phyloP scores from a whole-genome alignment of 1,139 yeast species.

The Candida mesenterica region DNA sequence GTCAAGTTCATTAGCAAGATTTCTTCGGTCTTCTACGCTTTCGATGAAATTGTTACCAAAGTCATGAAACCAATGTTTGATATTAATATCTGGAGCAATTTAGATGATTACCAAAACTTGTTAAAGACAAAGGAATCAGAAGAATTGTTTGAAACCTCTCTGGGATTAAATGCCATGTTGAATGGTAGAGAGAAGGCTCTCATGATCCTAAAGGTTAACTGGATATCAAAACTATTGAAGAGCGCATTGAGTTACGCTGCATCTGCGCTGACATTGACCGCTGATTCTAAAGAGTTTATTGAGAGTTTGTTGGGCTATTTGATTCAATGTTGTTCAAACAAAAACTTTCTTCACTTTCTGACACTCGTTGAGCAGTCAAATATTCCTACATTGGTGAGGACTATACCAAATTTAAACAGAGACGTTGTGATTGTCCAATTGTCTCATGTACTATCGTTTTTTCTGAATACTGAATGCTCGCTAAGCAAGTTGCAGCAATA shows the following conservation, averaged over 20 bases:
- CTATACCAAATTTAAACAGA: not conserved
- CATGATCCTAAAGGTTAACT: conserved; percentile 2
- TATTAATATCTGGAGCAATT: conserved; percentile 32
- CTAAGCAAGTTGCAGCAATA: conserved; percentile 4
- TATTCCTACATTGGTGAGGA: not conserved
- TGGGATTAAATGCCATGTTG: conserved; percentile 6
- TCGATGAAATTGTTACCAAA: conserved; percentile 1
- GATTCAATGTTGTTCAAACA: not conserved
- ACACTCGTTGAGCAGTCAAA: conserved; percentile 1
- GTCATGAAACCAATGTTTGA: conserved; percentile 32
- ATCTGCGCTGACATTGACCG: not conserved
- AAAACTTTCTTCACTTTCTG: not conserved
- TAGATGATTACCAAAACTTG: conserved; percentile 14
- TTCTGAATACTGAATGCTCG: not conserved
- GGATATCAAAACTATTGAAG: conserved; percentile 4
- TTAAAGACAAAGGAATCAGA: not conserved
- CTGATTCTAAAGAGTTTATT: conserved; percentile 1
- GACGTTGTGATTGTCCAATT: not conserved
- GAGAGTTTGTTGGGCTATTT: conserved; percentile 2
- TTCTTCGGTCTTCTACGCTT: conserved; percentile 1
- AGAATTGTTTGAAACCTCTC: conserved; percentile 3
- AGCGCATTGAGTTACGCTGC: not conserved
- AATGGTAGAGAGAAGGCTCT: conserved; percentile 3
- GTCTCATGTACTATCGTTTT: not conserved
- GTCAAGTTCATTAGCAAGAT: conserved; percentile 6